These are phyloP conservation scores for Gracilaria domingensis DNA, from an alignment of 23 red algal genomes.

Conservation along the genomic window DNA sequence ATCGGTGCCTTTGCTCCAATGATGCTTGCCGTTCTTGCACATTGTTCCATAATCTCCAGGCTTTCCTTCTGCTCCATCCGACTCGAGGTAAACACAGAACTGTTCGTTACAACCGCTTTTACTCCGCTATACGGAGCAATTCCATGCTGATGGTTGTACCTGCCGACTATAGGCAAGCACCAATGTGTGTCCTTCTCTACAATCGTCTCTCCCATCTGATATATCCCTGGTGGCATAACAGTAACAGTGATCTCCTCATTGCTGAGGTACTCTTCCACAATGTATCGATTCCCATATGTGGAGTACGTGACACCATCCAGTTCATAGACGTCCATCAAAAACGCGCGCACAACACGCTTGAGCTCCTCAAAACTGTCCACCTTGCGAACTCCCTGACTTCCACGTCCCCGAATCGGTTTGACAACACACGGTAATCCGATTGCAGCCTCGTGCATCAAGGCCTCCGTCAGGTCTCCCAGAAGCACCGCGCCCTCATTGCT, in stretches of 20 bases:
- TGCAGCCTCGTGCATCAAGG: neutral
- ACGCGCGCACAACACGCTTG: neutral
- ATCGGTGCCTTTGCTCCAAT: conserved; percentile 7
- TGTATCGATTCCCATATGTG: neutral
- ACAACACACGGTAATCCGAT: conserved; percentile 10
- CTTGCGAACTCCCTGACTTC: neutral
- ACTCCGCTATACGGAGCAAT: conserved; percentile 30
- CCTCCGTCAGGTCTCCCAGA: conserved; percentile 18
- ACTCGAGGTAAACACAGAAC: neutral
- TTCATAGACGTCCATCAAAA: too few relatives aligned
- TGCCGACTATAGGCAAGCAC: neutral
- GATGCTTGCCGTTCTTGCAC: neutral
- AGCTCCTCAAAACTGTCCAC: conserved; percentile 4
- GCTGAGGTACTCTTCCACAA: conserved; percentile 19
- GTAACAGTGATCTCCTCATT: conserved; percentile 29
- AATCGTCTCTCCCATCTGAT: neutral
- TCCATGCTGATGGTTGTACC: conserved; percentile 9
- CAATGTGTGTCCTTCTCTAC: neutral
- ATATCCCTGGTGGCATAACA: conserved; percentile 15
- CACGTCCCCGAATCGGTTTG: conserved; percentile 24
- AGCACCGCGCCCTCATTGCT: neutral
- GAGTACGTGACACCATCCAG: neutral
- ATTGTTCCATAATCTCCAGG: too few relatives aligned
- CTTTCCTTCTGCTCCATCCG: too few relatives aligned
- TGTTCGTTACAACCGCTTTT: conserved; percentile 7